Base-by-base conservation (phyloP, 1,139 yeast species). In the Blastobotrys elegans region DNA sequence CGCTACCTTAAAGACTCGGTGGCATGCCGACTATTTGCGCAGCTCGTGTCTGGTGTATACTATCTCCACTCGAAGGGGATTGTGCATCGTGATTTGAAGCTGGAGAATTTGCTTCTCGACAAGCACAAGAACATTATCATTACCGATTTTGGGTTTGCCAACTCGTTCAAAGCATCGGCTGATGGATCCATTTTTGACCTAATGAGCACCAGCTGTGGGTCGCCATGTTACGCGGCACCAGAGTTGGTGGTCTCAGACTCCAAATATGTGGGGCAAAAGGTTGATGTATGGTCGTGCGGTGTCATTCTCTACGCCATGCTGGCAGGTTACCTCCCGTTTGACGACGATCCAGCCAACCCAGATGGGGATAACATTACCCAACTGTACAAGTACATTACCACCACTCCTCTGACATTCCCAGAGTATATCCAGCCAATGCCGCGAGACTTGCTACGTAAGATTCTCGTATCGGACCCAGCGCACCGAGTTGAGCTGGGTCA, bases 221-320 rank as follows among this genome's bases (percentile, higher is more conserved):
- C 96, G 5, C 98, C 98, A 0, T 90, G 98, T 66, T 92, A 92
- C 66, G 97, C 97, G 0, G 98, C 98, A 2, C 98, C 98, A 0
- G 98, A 92, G 66, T 72, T 92, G 52, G 98, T 92, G 3, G 83
- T 90, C 36, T 83, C 94, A 13, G 90, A 84, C 57, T 76, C 80
- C 47, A 92, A 94, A 18, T 92, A 92, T 64, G 89, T 85, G 57
- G 97, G 96, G n/a, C 77, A 89, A 54, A 89, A 87, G 65, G 97
- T 88, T 21, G 98, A 92, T 66, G 84, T 90, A 40, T 92, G 98
- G 98, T 88, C 96, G 1, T 80, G 96, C 58, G 98, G 98, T 49
- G 92, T 94, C 35, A 92, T 92, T 49, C 71, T 92, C 43, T 92
- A 89, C 63, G 97, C 98, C 13, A 92, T 94, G 96, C 74, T 94